Percentiles rank a stretch among this genome's conserved stretches.
Conservation (phyloP, 2,329 filamentous ascomycete species). For the Cladophialophora carrionii region DNA sequence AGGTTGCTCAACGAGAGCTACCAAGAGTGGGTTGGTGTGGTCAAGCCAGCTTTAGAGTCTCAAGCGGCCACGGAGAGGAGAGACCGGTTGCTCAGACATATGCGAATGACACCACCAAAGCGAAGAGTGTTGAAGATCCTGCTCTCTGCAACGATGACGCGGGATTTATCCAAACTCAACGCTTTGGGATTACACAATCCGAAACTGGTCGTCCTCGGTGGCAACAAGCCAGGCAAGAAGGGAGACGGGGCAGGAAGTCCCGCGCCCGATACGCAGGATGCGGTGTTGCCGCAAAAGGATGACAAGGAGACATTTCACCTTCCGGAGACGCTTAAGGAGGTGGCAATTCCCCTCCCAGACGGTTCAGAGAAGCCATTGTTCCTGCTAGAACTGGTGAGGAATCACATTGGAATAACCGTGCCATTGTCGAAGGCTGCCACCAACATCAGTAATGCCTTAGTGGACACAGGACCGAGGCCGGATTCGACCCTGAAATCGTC, state of each 20-base stretch:
- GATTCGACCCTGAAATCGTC: conserved; percentile 40
- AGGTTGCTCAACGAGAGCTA: conserved; percentile 87
- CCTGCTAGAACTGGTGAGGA: conserved; percentile 73
- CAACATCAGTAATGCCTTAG: background rate
- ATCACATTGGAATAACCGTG: conserved; percentile 44
- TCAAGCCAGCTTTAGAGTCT: conserved; percentile 73
- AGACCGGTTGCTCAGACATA: conserved; percentile 80
- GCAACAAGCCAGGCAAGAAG: background rate
- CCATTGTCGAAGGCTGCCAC: background rate
- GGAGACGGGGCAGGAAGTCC: background rate
- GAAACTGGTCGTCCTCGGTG: conserved; percentile 62
- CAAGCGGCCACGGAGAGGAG: conserved; percentile 86
- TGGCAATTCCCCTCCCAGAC: conserved; percentile 69
- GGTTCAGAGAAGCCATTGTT: conserved; percentile 78
- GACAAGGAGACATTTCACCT: conserved; percentile 57
- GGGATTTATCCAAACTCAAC: conserved; percentile 86
- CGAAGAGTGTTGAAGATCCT: conserved; percentile 58
- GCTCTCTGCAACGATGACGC: conserved; percentile 96
- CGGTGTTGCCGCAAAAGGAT: conserved; percentile 47
- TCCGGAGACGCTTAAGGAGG: conserved; percentile 66
- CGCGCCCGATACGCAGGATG: background rate
- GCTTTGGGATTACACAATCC: conserved; percentile 67
- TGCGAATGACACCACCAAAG: conserved; percentile 75
- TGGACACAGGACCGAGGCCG: conserved; percentile 37
- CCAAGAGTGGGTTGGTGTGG: conserved; percentile 80